Evolutionary conservation across 768 basidiomycete species (phyloP).

Genomic region (Lanmaoa pseudosensibilis): DNA sequence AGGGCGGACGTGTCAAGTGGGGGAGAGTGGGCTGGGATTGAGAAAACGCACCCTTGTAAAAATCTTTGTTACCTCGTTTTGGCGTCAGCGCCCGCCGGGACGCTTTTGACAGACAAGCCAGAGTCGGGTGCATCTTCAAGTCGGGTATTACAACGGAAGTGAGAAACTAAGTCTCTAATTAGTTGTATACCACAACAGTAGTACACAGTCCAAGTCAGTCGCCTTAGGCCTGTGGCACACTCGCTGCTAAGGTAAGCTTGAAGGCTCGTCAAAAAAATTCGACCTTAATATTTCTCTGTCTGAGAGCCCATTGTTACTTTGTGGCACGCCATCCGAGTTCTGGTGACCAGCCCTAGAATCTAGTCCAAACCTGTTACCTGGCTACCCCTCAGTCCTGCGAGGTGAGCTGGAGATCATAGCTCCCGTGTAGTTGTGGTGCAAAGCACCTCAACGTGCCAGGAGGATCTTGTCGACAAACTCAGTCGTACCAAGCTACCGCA

Average conservation of each 20-base stretch:
- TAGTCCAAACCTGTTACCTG: background rate
- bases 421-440: background rate
- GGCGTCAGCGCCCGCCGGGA: conserved; percentile 79
- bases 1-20: background rate
- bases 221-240: too few species aligned
- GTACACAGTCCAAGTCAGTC: background rate
- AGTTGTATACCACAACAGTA: background rate
- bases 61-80: conserved; percentile 93
- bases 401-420: background rate
- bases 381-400: background rate
- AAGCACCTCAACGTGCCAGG: background rate
- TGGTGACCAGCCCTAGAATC: too few species aligned
- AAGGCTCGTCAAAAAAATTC: background rate
- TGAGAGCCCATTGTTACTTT: background rate
- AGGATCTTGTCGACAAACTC: background rate
- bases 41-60: conserved; percentile 78
- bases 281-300: background rate
- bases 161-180: background rate
- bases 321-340: background rate
- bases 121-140: conserved; percentile 62
- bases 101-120: conserved; percentile 74
- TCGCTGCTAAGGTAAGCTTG: too few species aligned
- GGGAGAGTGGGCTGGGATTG: background rate
- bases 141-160: background rate
- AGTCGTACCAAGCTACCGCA: background rate